Conservation (phyloP, 2,329 filamentous ascomycete genomes). For the Ophiocordyceps robertsii region DNA sequence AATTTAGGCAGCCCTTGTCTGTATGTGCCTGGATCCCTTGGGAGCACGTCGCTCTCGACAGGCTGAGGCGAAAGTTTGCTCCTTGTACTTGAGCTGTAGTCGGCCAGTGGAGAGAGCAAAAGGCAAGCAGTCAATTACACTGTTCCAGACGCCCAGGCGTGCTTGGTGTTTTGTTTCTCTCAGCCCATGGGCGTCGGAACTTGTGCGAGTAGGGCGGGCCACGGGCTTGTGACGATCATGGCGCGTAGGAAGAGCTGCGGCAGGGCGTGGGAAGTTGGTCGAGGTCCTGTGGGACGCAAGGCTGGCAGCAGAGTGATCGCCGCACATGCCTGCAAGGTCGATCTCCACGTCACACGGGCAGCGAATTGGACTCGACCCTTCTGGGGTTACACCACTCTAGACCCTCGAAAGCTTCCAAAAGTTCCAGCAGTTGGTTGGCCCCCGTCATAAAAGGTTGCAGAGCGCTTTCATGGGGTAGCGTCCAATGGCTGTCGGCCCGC, state of each 20-base stretch:
- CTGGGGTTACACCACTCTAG: not conserved
- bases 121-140: too few species aligned
- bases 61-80: too few species aligned
- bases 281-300: not conserved
- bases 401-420: conserved; percentile 1
- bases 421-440: conserved; percentile 1
- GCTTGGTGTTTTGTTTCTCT: too few species aligned
- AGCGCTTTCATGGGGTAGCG: not conserved
- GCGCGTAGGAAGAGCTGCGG: not conserved
- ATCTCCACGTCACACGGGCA: conserved; percentile 1
- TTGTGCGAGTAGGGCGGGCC: too few species aligned
- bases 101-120: too few species aligned
- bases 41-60: too few species aligned
- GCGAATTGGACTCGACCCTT: not conserved
- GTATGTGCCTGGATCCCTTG: too few species aligned
- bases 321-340: conserved; percentile 1
- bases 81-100: too few species aligned
- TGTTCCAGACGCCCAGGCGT: too few species aligned
- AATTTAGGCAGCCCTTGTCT: too few species aligned
- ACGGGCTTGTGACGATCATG: too few species aligned
- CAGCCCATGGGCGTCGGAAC: too few species aligned
- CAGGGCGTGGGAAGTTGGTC: not conserved
- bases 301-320: not conserved
- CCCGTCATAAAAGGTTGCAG: not conserved
- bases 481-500: not conserved